Base-by-base conservation (phyloP, 2,329 filamentous ascomycete genomes). In the Trichoderma guizhouense region DNA sequence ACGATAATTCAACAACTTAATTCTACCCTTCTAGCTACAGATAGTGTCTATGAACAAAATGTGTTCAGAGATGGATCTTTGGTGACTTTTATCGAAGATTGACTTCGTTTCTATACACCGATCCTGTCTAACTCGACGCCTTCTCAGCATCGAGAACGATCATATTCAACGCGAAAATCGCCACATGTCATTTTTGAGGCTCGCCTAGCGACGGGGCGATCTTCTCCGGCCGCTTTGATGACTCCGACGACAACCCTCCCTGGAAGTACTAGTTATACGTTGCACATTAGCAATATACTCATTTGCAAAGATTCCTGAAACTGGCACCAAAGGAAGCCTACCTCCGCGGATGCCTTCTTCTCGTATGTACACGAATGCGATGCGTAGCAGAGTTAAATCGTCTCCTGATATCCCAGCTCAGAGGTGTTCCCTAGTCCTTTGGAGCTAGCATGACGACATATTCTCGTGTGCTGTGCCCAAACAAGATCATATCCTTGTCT, bases 371-470 rank as follows among this genome's bases (percentile, higher is more conserved):
- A 7, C 14, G 11, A 67, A 5, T 43, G 24, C 24, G 8, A 14
- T 58, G 11, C 47, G n/a, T 26, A 26, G 32, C 32, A 28, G 47
- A 12, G 15, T 26, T 7, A 32, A 39, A 21, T 11, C 47, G 43
- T 64, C 47, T 34, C 28, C 51, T 55, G 9, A 28, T n/a, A 32
- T 58, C 18, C 57, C 32, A 53, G n/a, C 60, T 18, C 69, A 53
- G 53, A 26, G 12, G 32, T 24, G 30, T 43, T 68, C 70, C 39
- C 77, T 74, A 87, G 60, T 83, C 80, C 64, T 82, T 82, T 3
- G 87, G 86, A 43, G 88, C 86, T 72, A 98, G 86, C 93, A 98
- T 96, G 72, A 98, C 81, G n/a, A 99, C 94, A 81, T 98, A 99
- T 82, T 99, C 96, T 77, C 94, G 89, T 72, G 93, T 92, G 79